Evolutionary conservation across 352 stramenopile genomes (phyloP).

Genomic region (Phytophthora ohioensis): DNA sequence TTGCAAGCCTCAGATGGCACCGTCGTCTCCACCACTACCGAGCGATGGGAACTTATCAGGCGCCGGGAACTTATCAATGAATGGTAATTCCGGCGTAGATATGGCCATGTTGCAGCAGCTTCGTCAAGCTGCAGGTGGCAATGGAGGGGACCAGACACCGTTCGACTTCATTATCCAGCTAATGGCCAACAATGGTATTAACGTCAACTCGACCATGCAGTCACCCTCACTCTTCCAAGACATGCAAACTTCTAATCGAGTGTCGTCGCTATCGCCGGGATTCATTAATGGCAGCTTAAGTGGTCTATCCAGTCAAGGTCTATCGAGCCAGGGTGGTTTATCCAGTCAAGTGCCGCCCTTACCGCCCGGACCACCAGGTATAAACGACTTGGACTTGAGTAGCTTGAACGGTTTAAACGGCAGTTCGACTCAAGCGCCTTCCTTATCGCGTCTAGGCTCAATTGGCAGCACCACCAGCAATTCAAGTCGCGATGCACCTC

Average conservation of each 20-base stretch:
- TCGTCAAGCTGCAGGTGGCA: constrained; percentile 24
- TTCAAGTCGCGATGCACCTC: constrained; percentile 29
- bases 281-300: constrained; percentile 32
- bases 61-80: constrained; percentile 17
- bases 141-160: constrained; percentile 25
- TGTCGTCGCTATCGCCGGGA: constrained; percentile 19
- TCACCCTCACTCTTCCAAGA: constrained; percentile 23
- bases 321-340: constrained; percentile 15
- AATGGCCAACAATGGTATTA: constrained; percentile 41
- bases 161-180: constrained; percentile 43
- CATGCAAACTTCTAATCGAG: constrained; percentile 26
- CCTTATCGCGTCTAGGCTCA: constrained; percentile 41
- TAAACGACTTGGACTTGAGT: constrained; percentile 35
- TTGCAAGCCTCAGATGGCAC: constrained; percentile 16
- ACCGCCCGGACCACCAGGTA: constrained; percentile 14
- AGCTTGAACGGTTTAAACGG: constrained; percentile 33
- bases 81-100: constrained; percentile 31
- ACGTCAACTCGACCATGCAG: constrained; percentile 25
- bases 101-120: constrained; percentile 34
- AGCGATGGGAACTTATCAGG: constrained; percentile 13
- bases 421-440: constrained; percentile 24
- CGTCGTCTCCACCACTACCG: constrained; percentile 5
- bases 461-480: constrained; percentile 41
- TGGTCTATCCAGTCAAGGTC: constrained; percentile 22
- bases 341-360: constrained; percentile 24